These are phyloP conservation scores for Pontederia crassipes DNA, from an alignment of 176 grass and related monocot genomes.

Conservation along the genomic window DNA sequence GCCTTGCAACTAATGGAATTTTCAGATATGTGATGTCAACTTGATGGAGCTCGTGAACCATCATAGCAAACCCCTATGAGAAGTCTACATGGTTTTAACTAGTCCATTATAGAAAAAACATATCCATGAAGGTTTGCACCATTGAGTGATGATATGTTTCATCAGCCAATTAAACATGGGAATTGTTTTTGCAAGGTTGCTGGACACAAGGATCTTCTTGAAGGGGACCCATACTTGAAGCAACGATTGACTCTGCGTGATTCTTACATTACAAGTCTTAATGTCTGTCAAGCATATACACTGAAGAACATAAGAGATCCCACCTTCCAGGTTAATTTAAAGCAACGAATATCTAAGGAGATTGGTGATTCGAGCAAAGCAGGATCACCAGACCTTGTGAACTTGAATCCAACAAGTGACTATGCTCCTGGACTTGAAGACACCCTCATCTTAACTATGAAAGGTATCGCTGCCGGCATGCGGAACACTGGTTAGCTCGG, in stretches of 20 bases:
- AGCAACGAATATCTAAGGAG: constrained; percentile 15
- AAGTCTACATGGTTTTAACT: too few species aligned
- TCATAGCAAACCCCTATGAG: too few species aligned
- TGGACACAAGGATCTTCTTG: constrained; percentile 31
- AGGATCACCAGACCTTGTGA: constrained; percentile 21
- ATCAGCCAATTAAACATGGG: too few species aligned
- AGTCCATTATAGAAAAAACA: too few species aligned
- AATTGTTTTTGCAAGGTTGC: constrained; percentile 13
- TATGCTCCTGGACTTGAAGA: constrained; percentile 21
- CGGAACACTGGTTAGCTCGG: constrained; percentile 26
- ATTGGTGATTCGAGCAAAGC: neutral
- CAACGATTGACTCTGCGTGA: constrained; percentile 17
- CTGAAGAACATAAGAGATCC: constrained; percentile 26
- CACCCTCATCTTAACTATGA: constrained; percentile 17
- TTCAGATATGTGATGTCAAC: too few species aligned
- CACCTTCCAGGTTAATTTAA: constrained; percentile 12
- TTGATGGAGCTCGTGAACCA: too few species aligned
- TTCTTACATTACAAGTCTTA: constrained; percentile 15
- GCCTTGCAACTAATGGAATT: too few species aligned
- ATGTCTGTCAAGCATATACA: constrained; percentile 17
- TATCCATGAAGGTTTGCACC: too few species aligned
- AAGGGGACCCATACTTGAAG: constrained; percentile 31
- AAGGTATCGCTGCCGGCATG: constrained; percentile 21
- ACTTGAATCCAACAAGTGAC: constrained; percentile 31
- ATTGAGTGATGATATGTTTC: too few species aligned